A percentile compares a stretch with the other conserved stretches of the same genome.
These are phyloP conservation scores for Stagonosporopsis chrysanthemi DNA, from an alignment of 2,329 filamentous ascomycete species.

Conservation along the genomic window DNA sequence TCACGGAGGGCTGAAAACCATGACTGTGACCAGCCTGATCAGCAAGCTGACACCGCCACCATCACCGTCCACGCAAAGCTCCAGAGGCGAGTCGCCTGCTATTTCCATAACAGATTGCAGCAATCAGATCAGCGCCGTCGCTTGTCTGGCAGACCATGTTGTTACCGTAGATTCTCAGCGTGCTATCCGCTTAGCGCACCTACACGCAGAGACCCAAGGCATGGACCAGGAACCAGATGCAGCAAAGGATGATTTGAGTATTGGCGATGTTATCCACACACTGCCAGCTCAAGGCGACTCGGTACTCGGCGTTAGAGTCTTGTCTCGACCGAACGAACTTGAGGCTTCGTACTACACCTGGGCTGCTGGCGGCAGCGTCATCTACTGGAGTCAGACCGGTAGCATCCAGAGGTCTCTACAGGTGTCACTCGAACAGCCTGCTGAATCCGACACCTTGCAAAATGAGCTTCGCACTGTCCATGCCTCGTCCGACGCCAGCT, in stretches of 20 bases:
- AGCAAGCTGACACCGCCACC: slow-evolving; percentile 42
- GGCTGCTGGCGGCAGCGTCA: slow-evolving; percentile 80
- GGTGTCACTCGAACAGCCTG: slow-evolving; percentile 72
- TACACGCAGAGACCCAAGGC: slow-evolving; percentile 49
- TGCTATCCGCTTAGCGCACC: slow-evolving; percentile 69
- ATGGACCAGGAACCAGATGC: neutral
- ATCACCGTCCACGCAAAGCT: slow-evolving; percentile 41
- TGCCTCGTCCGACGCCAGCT: slow-evolving; percentile 67
- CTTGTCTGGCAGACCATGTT: slow-evolving; percentile 47
- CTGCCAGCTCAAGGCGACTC: slow-evolving; percentile 65
- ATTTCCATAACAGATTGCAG: slow-evolving; percentile 36
- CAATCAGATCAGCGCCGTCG: slow-evolving; percentile 49
- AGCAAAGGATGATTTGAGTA: slow-evolving; percentile 31
- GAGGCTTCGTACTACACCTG: slow-evolving; percentile 85
- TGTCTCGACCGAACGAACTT: slow-evolving; percentile 66
- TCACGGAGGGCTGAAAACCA: slow-evolving; percentile 62
- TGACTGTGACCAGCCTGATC: slow-evolving; percentile 50
- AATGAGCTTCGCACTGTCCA: slow-evolving; percentile 68
- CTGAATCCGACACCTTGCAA: slow-evolving; percentile 54
- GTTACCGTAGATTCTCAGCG: slow-evolving; percentile 74
- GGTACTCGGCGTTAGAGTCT: slow-evolving; percentile 73
- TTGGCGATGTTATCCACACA: slow-evolving; percentile 48
- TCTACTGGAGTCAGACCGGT: slow-evolving; percentile 83
- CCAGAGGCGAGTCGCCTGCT: slow-evolving; percentile 43
- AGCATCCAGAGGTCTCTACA: slow-evolving; percentile 69